phyloP scores from a whole-genome alignment of 2,329 filamentous ascomycete genomes.

The Colletotrichum coccodes region DNA sequence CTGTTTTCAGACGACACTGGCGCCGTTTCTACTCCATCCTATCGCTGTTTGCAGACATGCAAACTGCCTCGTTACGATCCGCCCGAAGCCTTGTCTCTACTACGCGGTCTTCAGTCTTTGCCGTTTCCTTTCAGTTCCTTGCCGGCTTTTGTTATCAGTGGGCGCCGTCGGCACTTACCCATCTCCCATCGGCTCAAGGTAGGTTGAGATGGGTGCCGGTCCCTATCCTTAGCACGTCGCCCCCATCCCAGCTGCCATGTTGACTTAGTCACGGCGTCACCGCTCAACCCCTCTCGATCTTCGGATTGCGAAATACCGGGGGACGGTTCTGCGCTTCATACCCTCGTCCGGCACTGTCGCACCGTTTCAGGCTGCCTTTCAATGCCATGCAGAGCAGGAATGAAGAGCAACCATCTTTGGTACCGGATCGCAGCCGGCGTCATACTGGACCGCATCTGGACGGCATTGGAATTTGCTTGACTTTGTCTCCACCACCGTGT shows the following conservation, averaged over 20 bases:
- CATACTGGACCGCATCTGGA: not conserved
- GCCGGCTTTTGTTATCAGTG: not conserved
- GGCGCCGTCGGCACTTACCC: not conserved
- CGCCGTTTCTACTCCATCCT: not conserved
- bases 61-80: not conserved
- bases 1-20: slow-evolving; percentile 3
- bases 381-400: slow-evolving; percentile 11
- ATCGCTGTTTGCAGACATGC: slow-evolving; percentile 3
- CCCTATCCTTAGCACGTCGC: not conserved
- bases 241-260: not conserved
- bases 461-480: not conserved
- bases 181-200: not conserved
- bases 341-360: not conserved
- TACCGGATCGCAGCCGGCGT: not conserved
- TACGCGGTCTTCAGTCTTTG: not conserved
- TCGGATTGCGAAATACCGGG: not conserved
- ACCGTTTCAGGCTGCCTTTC: slow-evolving; percentile 19
- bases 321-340: not conserved
- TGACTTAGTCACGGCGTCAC: not conserved
- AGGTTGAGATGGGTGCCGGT: not conserved
- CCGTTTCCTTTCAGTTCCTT: not conserved
- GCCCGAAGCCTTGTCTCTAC: slow-evolving; percentile 1
- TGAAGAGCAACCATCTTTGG: not conserved
- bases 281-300: not conserved
- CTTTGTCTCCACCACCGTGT: not conserved